Percentiles rank a stretch among this genome's conserved stretches.
Evolutionary conservation across 495 filamentous ascomycete genomes (phyloP).

Genomic region (Xylaria longipes): DNA sequence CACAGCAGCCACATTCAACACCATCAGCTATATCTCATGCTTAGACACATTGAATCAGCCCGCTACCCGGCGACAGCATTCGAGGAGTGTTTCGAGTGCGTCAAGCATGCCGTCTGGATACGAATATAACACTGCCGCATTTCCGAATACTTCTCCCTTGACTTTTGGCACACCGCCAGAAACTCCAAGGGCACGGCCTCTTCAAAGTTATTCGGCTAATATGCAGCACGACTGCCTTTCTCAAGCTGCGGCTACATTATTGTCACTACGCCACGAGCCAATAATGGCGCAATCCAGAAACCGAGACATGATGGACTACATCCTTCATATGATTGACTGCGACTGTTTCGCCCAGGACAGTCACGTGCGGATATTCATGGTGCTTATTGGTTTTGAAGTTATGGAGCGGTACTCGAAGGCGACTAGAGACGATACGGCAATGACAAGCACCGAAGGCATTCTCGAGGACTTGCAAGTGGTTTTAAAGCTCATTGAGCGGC

Average conservation of each 20-base stretch:
- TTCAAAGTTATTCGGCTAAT: constrained; percentile 15
- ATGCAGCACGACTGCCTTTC: constrained; percentile 29
- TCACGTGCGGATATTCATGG: constrained; percentile 25
- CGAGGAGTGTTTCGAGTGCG: constrained; percentile 26
- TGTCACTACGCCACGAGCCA: constrained; percentile 23
- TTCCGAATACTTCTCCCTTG: constrained; percentile 16
- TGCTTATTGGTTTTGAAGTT: constrained; percentile 26
- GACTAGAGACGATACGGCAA: constrained; percentile 15
- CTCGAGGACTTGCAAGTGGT: constrained; percentile 28
- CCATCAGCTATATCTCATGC: constrained; percentile 22
- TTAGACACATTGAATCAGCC: constrained; percentile 19
- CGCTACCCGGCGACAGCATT: constrained; percentile 20
- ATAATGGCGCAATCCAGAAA: constrained; percentile 7
- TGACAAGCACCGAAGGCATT: constrained; percentile 23
- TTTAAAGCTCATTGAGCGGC: constrained; percentile 25
- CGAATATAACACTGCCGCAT: constrained; percentile 15
- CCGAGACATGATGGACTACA: constrained; percentile 26
- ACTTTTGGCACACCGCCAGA: constrained; percentile 27
- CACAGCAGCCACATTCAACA: constrained; percentile 18
- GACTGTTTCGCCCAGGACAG: constrained; percentile 27
- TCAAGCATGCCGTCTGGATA: constrained; percentile 26
- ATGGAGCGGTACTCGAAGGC: constrained; percentile 27
- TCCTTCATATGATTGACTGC: constrained; percentile 27
- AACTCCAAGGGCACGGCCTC: constrained; percentile 19
- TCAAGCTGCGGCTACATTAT: constrained; percentile 22